Evolutionary conservation across 495 filamentous ascomycete genomes (phyloP).

Genomic region (Aspergillus haitiensis): DNA sequence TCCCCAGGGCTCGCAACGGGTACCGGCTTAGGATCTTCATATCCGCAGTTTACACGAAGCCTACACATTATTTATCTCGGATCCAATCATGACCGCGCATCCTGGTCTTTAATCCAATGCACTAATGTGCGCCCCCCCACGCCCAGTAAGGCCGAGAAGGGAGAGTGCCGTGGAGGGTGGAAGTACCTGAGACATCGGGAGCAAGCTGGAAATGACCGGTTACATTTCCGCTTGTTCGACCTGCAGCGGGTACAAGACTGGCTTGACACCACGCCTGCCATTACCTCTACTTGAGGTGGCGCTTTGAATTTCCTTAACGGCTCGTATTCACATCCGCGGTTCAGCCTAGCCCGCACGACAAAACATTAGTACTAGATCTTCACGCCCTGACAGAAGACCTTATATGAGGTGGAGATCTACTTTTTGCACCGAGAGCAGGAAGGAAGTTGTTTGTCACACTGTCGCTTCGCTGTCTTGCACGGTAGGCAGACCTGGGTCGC

Average conservation of each 20-base stretch:
- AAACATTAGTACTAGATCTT: background rate
- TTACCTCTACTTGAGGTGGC: background rate
- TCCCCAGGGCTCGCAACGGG: no score
- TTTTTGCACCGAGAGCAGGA: slow-evolving; percentile 8
- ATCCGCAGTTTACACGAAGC: no score
- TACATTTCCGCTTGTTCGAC: slow-evolving; percentile 2
- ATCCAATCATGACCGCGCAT: no score
- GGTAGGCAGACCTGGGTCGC: background rate
- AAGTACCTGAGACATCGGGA: slow-evolving; percentile 5
- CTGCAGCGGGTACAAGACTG: background rate
- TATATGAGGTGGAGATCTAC: background rate
- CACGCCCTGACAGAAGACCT: no score
- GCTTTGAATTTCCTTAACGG: background rate
- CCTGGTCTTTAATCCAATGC: no score
- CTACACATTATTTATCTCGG: no score
- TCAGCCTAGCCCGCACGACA: background rate
- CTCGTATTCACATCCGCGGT: background rate
- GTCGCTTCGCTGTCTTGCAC: slow-evolving; percentile 8
- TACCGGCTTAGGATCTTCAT: no score
- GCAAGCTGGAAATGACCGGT: background rate
- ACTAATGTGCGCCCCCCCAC: background rate
- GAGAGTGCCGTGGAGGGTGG: background rate
- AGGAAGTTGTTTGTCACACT: slow-evolving; percentile 6
- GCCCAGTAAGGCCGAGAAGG: background rate
- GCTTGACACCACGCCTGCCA: background rate